Base-by-base conservation (phyloP, 1,284 basidiomycete species). In the Wallemia ichthyophaga region DNA sequence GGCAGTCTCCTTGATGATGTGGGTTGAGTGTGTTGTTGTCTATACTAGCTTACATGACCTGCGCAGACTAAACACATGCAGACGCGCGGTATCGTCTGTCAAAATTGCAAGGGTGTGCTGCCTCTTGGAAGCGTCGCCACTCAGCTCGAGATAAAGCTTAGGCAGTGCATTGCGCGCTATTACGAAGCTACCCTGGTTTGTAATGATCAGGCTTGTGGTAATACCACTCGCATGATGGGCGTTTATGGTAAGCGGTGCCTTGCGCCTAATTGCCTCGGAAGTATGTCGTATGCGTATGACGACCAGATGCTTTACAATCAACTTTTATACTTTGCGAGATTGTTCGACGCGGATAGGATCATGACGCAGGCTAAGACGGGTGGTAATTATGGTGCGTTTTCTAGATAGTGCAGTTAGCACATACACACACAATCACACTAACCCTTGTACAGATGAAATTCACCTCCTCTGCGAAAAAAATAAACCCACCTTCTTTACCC, bases 111-210 rank as follows among this genome's bases (percentile, higher is more conserved):
- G 19, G 69, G 73, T 1, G 63, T 69, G 0, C 67, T 89, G 7
- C 71, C 73, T 17, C 62, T 70, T 0, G 76, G 78, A 0, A 84
- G 83, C 62, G 67, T 95, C 54, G 79, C 80, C 60, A 73, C 81
- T 24, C 94, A 96, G 69, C 76, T 98, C 21, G 89, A 96, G 68
- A 71, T 76, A 0, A 82, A 87, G 64, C 84, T 96, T 60, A 78
- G 89, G 1, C 70, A 74, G 1, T 78, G 78, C 63, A 83, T 99
- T 59, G 71, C 74, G 1, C 78, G 74, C 64, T 96, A 92, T 71
- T 98, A 98, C 68, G 78, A 92, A 64, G 80, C 81, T 3, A 89
- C 84, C 83, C 82, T 78, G 1, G 73, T 84, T 13, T 99, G 94
- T 70, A 77, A 86, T 64, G 92, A 95, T 63, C 73, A 78, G 27